These are phyloP conservation scores for Mycena pura DNA, from an alignment of 768 basidiomycete genomes.

Conservation along the genomic window DNA sequence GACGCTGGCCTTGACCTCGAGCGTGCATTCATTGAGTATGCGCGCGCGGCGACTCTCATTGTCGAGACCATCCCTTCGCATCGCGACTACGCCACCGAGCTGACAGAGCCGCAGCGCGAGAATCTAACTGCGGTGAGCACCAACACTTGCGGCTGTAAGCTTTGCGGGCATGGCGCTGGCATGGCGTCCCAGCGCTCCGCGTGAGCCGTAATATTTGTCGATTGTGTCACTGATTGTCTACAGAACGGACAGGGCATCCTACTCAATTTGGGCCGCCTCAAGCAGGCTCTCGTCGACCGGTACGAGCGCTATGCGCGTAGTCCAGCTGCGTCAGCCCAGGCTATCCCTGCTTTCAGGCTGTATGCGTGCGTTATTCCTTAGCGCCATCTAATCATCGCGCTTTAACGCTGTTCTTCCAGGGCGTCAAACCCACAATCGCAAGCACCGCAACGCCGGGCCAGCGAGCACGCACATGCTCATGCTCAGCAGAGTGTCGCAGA, in stretches of 20 bases:
- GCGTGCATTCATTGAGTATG: constrained; percentile 73
- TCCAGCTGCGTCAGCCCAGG: not conserved
- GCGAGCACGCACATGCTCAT: not conserved
- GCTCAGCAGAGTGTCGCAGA: constrained; percentile 8
- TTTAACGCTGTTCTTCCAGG: too few species aligned
- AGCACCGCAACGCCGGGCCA: too few species aligned
- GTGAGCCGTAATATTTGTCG: too few species aligned
- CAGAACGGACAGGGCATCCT: constrained; percentile 83
- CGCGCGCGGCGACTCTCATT: constrained; percentile 77
- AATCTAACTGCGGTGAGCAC: not conserved
- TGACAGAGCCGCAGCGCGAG: constrained; percentile 52
- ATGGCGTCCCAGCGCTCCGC: too few species aligned
- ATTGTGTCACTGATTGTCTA: constrained; percentile 26
- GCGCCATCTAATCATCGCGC: too few species aligned
- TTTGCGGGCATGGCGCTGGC: too few species aligned
- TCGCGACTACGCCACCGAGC: constrained; percentile 68
- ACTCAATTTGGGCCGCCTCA: constrained; percentile 67
- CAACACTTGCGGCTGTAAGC: too few species aligned
- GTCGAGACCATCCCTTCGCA: constrained; percentile 81
- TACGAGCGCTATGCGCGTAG: constrained; percentile 47
- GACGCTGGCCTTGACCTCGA: constrained; percentile 55
- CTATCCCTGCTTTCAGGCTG: constrained; percentile 9
- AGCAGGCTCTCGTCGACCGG: constrained; percentile 65
- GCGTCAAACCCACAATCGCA: too few species aligned
- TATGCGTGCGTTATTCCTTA: too few species aligned